Base-by-base conservation (phyloP, 305 asterid species). In the Petunia hybrid region DNA sequence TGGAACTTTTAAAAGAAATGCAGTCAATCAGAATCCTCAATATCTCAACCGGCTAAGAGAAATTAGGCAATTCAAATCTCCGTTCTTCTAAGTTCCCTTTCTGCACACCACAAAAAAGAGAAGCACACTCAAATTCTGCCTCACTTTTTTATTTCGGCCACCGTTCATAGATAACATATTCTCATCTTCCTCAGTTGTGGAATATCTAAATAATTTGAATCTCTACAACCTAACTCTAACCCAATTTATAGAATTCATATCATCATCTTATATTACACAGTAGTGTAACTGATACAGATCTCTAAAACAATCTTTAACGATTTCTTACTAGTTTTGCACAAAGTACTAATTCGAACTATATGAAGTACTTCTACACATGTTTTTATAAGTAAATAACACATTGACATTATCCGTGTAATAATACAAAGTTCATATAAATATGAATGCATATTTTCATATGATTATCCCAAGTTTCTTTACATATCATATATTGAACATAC, bases 231-330 rank as follows among this genome's bases (percentile, higher is more conserved):
- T 60, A 70, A 46, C 22, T 46, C 22, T 12, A 53, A 46, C 62
- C 43, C 78, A 71, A 31, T 71, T 48, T 71, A 61, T 48, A 71
- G 62, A 6, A 16, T 48, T 71, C 41, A 31, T 48, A 71, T 71
- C 13, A 31, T 35, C 62, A 71, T 71, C 62, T 71, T 46, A 45
- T 22, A 45, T 70, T 48, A 12, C 45, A 12, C 13, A 71, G 48
- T 71, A 4, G 61, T 2, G 2, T 10, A 46, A 71, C 31, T 48
- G 78, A 48, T 71, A 46, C 48, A 51, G 62, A 35, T 51, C 62
- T 35, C 62, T 6, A 12, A 35, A 5, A 35, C 45, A 12, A 48
- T 73, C 62, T 48, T 35, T 51, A 73, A 55, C 2, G 12, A 8
- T 71, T 35, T 73, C 78, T 51, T 73, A 6, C 13, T 73, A 38